These are phyloP conservation scores for Crithidia acanthocephali DNA, from an alignment of 208 protist species.

Conservation along the genomic window DNA sequence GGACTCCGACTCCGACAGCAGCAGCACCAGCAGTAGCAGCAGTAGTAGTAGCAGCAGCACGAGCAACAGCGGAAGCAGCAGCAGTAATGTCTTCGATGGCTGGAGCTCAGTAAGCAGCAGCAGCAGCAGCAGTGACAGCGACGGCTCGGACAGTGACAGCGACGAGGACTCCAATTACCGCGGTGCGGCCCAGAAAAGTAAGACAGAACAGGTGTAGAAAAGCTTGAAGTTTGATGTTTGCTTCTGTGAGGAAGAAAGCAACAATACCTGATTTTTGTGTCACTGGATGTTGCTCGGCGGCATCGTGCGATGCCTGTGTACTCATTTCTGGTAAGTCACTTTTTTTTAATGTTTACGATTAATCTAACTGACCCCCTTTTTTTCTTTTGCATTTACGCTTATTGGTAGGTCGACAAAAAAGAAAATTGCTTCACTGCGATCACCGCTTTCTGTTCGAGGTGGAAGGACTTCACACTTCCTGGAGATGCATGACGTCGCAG, in stretches of 20 bases:
- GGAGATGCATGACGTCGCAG: neutral
- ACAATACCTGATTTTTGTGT: neutral
- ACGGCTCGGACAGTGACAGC: constrained; percentile 8
- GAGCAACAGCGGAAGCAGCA: constrained; percentile 12
- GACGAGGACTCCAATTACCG: constrained; percentile 7
- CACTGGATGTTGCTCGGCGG: neutral
- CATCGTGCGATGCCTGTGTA: neutral
- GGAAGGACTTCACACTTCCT: too few species aligned
- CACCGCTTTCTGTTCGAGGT: neutral
- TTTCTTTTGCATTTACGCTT: neutral
- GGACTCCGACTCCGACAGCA: constrained; percentile 33
- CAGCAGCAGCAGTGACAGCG: constrained; percentile 8
- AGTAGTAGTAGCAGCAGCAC: constrained; percentile 19
- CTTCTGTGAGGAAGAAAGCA: too few species aligned
- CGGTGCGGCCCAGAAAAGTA: constrained; percentile 3
- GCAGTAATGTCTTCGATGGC: neutral
- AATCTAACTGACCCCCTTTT: neutral
- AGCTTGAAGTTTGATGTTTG: neutral
- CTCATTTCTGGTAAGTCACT: neutral
- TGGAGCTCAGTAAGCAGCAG: constrained; percentile 12
- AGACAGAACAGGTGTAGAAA: neutral
- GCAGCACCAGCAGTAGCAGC: constrained; percentile 24
- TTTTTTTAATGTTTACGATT: constrained; percentile 5
- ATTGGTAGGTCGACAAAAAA: too few species aligned
- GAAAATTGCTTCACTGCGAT: neutral